Conservation (phyloP, 345 rosid species). For the Euphorbia pulcherrima region DNA sequence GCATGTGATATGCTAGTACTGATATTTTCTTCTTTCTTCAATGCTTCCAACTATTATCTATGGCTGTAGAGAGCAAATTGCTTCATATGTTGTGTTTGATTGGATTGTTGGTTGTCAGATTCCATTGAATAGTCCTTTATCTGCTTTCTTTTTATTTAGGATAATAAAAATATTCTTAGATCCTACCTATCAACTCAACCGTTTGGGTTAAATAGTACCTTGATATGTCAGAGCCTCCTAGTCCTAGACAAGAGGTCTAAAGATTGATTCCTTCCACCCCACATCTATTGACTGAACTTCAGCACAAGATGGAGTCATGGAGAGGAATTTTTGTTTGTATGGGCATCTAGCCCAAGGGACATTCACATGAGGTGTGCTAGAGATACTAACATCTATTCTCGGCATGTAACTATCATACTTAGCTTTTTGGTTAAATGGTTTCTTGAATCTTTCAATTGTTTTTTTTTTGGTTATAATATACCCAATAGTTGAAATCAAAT, state of each 20-base stretch:
- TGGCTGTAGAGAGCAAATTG: background rate
- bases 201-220: background rate
- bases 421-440: background rate
- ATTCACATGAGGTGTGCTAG: background rate
- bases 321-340: background rate
- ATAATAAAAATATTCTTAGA: background rate
- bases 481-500: background rate
- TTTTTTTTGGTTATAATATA: background rate
- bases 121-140: background rate
- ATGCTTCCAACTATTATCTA: background rate
- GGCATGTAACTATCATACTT: background rate
- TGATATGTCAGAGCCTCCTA: background rate
- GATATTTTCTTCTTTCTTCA: background rate
- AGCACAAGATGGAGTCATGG: background rate
- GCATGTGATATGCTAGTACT: background rate
- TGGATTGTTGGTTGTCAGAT: background rate
- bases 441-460: background rate
- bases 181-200: background rate
- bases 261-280: background rate
- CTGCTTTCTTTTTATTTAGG: background rate
- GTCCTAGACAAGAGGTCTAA: background rate
- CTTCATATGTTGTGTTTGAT: background rate
- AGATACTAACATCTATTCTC: background rate
- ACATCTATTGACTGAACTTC: background rate
- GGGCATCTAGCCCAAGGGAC: background rate